Evolutionary conservation across 371 early-diverging fungal species (phyloP), one percentile per base, ranked within the genome.

Genomic region (Mucor ambiguus): DNA sequence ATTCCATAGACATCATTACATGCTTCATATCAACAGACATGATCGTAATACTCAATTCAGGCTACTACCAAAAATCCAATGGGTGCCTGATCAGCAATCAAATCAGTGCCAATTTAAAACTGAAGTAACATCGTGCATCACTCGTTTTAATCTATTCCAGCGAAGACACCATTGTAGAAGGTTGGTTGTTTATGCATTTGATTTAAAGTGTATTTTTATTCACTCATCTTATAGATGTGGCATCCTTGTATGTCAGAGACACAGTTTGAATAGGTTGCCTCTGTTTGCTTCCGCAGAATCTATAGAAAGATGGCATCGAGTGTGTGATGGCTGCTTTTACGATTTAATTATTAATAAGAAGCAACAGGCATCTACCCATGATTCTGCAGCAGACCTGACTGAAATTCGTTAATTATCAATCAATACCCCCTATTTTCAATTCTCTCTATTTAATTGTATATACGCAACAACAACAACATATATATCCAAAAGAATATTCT

Each of bases 111-210:
- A 74, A 20, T 61, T 67, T 30, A 44, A 65, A 49, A 49, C 52
- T 49, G 49, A 24, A 26, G 7, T 14, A 22, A 24, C 35, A 35
- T 4, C 38, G n/a, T 74, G 74, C 41, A 48, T 38, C 6, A 67
- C 65, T n/a, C 22, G 7, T 33, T 74, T 74, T 32, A 35, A 57
- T 22, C 61, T 74, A 16, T 57, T 74, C 9, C 41, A 74, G 46
- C 29, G 74, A 64, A 46, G 52, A 26, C 74, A 74, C 64, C 74
- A 74, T 57, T 74, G 74, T 35, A 60, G 74, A 64, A 70, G 66
- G 72, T 71, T 68, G 32, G 54, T 32, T 9, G 1, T 58, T 35
- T 58, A 32, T 44, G 49, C 26, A 20, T 28, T 10, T 5, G 28
- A n/a, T 22, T 5, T 32, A 60, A 20, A n/a, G 18, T 37, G 33